A percentile compares a stretch with the other conserved stretches of the same genome.
phyloP scores from a whole-genome alignment of 768 basidiomycete genomes.

The Amylocystis lapponica region DNA sequence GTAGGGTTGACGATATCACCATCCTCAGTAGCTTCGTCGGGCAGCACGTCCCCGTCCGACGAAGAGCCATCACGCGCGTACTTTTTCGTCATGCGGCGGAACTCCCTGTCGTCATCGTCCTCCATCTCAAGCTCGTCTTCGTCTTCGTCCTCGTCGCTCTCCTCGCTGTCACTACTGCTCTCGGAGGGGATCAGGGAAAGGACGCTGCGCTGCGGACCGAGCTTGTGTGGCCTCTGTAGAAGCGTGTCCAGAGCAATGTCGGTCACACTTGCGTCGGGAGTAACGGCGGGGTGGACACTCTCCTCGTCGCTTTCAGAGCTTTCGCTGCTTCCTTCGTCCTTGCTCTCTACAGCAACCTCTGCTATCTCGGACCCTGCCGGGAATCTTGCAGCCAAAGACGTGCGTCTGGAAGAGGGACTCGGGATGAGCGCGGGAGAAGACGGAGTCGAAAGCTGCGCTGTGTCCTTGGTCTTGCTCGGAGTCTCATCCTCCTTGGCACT shows the following conservation, averaged over 20 bases:
- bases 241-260: slow-evolving; percentile 34
- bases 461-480: too few relatives aligned
- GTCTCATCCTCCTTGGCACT: too few relatives aligned
- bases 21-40: slow-evolving; percentile 21
- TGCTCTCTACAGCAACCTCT: slow-evolving; percentile 32
- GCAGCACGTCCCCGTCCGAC: slow-evolving; percentile 17
- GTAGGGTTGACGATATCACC: slow-evolving; percentile 23
- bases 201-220: slow-evolving; percentile 22
- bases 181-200: slow-evolving; percentile 25
- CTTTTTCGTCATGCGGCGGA: slow-evolving; percentile 29
- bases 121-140: slow-evolving; percentile 33
- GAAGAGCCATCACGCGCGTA: slow-evolving; percentile 20
- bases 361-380: slow-evolving; percentile 28
- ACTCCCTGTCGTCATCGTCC: slow-evolving; percentile 27
- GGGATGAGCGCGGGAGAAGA: not conserved
- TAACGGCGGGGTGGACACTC: slow-evolving; percentile 6
- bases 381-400: slow-evolving; percentile 16
- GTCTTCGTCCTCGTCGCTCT: slow-evolving; percentile 35
- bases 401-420: not conserved
- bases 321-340: slow-evolving; percentile 37
- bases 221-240: slow-evolving; percentile 41
- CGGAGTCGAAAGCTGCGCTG: too few relatives aligned
- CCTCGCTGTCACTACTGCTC: slow-evolving; percentile 29
- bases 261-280: slow-evolving; percentile 3
- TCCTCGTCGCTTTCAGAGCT: slow-evolving; percentile 23